phyloP scores from a whole-genome alignment of 2,329 filamentous ascomycete genomes.

The Trichothecium roseum region DNA sequence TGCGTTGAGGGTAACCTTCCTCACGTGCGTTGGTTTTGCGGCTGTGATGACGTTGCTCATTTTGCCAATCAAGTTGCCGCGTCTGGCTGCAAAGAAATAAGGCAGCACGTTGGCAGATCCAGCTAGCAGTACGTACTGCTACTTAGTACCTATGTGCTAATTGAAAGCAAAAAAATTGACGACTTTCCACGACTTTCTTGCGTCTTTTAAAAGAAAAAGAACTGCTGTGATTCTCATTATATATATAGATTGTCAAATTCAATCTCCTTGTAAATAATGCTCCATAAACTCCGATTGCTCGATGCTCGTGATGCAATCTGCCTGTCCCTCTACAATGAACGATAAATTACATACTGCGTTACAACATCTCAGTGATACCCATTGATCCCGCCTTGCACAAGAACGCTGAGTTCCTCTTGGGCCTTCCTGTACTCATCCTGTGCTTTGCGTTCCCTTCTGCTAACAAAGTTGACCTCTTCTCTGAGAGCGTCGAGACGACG shows the following conservation, averaged over 20 bases:
- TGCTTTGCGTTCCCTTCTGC: slow-evolving; percentile 74
- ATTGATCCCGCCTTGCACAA: slow-evolving; percentile 29
- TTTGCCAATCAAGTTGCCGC: slow-evolving; percentile 42
- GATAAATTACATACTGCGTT: not conserved
- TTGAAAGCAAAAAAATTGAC: too few relatives aligned
- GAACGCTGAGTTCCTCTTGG: slow-evolving; percentile 64
- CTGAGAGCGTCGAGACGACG: slow-evolving; percentile 64
- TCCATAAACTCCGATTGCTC: not conserved
- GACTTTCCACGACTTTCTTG: too few relatives aligned
- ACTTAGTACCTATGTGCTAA: too few relatives aligned
- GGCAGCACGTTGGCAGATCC: too few relatives aligned
- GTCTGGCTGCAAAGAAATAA: slow-evolving; percentile 33
- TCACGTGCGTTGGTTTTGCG: slow-evolving; percentile 33
- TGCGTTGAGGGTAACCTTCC: slow-evolving; percentile 36
- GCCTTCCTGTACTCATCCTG: slow-evolving; percentile 73
- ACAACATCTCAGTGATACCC: slow-evolving; percentile 24
- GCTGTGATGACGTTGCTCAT: slow-evolving; percentile 36
- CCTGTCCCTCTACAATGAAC: too few relatives aligned
- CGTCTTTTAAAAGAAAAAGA: not conserved
- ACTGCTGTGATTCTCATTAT: not conserved
- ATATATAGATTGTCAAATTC: not conserved
- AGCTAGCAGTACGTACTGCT: too few relatives aligned
- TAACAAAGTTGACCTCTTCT: slow-evolving; percentile 75
- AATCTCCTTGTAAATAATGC: not conserved
- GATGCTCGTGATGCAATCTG: not conserved